Evolutionary conservation across 163 green algal genomes (phyloP).

Genomic region (Coccomyxa subellipsoidea): DNA sequence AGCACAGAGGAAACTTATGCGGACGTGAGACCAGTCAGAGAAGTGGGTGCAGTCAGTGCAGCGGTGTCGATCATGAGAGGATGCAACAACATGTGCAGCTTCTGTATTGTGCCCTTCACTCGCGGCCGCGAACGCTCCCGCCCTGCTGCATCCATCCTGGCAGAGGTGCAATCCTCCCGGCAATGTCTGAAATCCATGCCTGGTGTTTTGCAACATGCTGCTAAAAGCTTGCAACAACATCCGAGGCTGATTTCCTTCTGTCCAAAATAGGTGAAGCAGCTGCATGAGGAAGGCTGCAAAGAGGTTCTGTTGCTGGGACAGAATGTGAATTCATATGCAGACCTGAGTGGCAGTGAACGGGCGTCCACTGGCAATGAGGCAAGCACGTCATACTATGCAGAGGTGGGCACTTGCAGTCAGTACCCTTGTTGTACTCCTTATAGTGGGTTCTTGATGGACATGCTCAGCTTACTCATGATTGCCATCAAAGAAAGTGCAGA

Average conservation of each 20-base stretch:
- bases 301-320: slow-evolving; percentile 90
- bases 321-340: slow-evolving; percentile 89
- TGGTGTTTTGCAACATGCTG: neutral
- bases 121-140: slow-evolving; percentile 77
- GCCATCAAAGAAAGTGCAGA: no score
- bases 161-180: slow-evolving; percentile 51
- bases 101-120: slow-evolving; percentile 80
- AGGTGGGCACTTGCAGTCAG: neutral
- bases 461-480: neutral
- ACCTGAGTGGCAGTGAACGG: slow-evolving; percentile 30
- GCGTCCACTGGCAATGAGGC: neutral
- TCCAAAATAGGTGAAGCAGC: slow-evolving; percentile 45
- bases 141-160: slow-evolving; percentile 64
- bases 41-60: slow-evolving; percentile 33
- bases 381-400: neutral
- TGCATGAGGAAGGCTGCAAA: slow-evolving; percentile 62
- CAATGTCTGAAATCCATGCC: neutral
- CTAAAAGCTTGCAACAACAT: neutral
- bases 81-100: slow-evolving; percentile 49
- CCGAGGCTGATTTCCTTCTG: no score
- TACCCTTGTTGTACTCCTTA: no score
- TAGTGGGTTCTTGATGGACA: neutral
- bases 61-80: slow-evolving; percentile 27
- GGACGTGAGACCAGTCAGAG: slow-evolving; percentile 53
- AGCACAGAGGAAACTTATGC: slow-evolving; percentile 89